phyloP scores from a whole-genome alignment of 148 eudicot genomes.

The Agrostemma githago region DNA sequence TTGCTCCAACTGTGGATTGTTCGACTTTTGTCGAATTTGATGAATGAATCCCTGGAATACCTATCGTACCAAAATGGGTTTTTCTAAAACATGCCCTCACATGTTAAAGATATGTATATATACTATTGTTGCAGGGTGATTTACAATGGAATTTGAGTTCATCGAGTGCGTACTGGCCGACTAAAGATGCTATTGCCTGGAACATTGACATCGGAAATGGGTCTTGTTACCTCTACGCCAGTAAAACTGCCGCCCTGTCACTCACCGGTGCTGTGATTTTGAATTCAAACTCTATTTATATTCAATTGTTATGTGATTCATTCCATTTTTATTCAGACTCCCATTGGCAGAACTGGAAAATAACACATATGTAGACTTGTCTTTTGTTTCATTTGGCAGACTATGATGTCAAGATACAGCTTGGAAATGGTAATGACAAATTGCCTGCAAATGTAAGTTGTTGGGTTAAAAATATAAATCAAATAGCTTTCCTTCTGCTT shows the following conservation, averaged over 20 bases:
- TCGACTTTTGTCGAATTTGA: background rate
- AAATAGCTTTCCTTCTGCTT: no score
- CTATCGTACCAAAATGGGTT: no score
- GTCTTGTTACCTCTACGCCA: conserved; percentile 64
- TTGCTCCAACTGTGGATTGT: background rate
- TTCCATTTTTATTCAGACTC: background rate
- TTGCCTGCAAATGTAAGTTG: conserved; percentile 58
- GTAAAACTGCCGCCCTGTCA: conserved; percentile 58
- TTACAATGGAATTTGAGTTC: conserved; percentile 49
- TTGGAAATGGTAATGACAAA: conserved; percentile 46
- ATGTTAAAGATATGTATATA: background rate
- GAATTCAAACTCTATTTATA: conserved; percentile 51
- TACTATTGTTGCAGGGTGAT: conserved; percentile 20
- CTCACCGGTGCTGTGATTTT: conserved; percentile 48
- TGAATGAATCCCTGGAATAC: background rate
- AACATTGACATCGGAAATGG: conserved; percentile 53
- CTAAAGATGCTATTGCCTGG: conserved; percentile 68
- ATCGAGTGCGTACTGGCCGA: conserved; percentile 87
- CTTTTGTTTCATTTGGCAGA: conserved; percentile 46
- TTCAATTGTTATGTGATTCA: background rate
- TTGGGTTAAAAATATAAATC: background rate
- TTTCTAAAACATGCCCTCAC: no score
- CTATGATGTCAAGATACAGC: conserved; percentile 59
- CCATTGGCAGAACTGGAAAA: background rate
- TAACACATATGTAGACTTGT: conserved; percentile 8